A percentile compares a stretch with the other conserved stretches of the same genome.
Conservation (phyloP, 768 basidiomycete genomes). For the Scleroderma citrinum region DNA sequence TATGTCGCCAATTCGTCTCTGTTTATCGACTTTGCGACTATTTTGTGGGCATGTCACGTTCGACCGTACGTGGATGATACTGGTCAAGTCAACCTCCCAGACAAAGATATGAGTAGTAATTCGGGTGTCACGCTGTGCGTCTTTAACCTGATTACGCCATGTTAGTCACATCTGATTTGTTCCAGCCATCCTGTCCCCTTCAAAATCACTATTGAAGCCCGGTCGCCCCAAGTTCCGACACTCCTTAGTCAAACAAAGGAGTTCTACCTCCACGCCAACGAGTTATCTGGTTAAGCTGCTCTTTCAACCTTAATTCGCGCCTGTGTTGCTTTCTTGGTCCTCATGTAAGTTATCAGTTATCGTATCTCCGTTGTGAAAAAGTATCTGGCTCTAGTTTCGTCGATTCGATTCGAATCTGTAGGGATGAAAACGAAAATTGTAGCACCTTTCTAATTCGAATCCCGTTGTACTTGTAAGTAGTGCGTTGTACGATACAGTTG, state of each 20-base stretch:
- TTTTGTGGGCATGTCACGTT: constrained; percentile 23
- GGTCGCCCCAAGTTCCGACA: not conserved
- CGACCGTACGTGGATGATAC: constrained; percentile 1
- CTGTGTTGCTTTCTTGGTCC: too few species aligned
- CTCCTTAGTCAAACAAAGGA: not conserved
- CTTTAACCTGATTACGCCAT: not conserved
- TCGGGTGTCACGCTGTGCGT: constrained; percentile 1
- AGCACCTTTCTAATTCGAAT: not conserved
- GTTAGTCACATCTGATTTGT: not conserved
- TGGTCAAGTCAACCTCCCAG: not conserved
- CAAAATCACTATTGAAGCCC: not conserved
- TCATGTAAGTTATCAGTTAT: too few species aligned
- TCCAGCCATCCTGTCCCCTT: constrained; percentile 1
- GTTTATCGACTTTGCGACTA: constrained; percentile 28
- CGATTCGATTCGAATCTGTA: too few species aligned
- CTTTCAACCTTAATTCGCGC: not conserved
- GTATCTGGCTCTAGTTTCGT: too few species aligned
- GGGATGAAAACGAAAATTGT: too few species aligned
- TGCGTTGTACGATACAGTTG: not conserved
- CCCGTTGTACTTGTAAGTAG: not conserved
- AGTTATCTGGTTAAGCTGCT: not conserved
- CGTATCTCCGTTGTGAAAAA: too few species aligned
- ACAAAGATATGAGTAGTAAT: not conserved
- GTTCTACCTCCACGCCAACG: not conserved
- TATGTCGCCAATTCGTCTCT: constrained; percentile 30